phyloP scores from a whole-genome alignment of 768 basidiomycete species.

The Leccinellum albellum region DNA sequence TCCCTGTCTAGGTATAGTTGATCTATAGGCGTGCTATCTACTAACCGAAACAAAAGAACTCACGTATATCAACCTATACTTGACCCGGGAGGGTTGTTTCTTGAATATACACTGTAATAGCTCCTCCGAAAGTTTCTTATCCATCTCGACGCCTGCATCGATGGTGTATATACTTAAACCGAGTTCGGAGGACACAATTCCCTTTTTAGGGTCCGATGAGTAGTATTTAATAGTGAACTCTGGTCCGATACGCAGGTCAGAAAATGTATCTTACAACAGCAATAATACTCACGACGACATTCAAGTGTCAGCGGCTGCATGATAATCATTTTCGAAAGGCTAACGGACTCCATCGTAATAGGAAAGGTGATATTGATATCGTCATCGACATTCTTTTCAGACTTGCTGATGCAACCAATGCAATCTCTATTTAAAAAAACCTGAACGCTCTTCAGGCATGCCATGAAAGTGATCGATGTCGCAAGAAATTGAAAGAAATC shows the following conservation, averaged over 20 bases:
- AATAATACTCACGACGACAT: slow-evolving; percentile 19
- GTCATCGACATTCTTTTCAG: slow-evolving; percentile 44
- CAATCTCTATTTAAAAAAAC: slow-evolving; percentile 75
- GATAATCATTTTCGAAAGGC: slow-evolving; percentile 56
- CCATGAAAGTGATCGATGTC: slow-evolving; percentile 91
- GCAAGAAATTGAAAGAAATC: slow-evolving; percentile 86
- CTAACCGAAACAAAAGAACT: neutral
- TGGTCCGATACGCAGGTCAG: no score
- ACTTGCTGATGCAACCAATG: slow-evolving; percentile 61
- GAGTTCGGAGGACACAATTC: slow-evolving; percentile 6
- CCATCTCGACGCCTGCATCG: neutral
- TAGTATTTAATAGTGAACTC: neutral
- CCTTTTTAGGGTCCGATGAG: no score
- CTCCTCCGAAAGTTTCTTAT: neutral
- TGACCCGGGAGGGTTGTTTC: neutral
- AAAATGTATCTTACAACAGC: no score
- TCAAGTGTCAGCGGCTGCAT: slow-evolving; percentile 50
- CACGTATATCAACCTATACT: slow-evolving; percentile 11
- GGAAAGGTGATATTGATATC: slow-evolving; percentile 41
- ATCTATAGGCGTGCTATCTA: neutral
- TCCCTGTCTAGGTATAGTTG: neutral
- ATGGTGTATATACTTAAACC: slow-evolving; percentile 29
- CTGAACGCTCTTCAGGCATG: slow-evolving; percentile 63
- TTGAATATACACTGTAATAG: slow-evolving; percentile 1
- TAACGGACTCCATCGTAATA: slow-evolving; percentile 45